Conservation (phyloP, 495 filamentous ascomycete genomes). For the Talaromyces proteolyticus region DNA sequence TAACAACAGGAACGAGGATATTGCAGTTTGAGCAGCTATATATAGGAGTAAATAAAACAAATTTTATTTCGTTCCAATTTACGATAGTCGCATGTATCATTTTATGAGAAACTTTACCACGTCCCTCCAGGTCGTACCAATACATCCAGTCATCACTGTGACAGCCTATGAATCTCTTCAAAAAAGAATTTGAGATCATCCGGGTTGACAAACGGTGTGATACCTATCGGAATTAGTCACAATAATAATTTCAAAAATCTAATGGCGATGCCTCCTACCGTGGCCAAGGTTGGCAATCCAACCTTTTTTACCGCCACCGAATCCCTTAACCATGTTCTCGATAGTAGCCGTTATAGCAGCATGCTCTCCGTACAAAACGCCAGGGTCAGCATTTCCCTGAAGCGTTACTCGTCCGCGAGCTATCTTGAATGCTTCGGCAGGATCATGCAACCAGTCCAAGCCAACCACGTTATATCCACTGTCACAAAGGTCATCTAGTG, state of each 20-base stretch:
- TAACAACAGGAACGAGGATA: conserved; percentile 64
- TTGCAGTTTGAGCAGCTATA: conserved; percentile 49
- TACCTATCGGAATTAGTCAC: conserved; percentile 45
- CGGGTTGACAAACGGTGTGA: conserved; percentile 90
- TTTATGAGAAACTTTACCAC: neutral
- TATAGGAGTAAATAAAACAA: neutral
- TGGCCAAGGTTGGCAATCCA: conserved; percentile 90
- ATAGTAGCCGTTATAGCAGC: conserved; percentile 75
- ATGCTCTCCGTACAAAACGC: conserved; percentile 79
- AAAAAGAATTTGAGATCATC: conserved; percentile 92
- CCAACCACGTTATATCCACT: conserved; percentile 91
- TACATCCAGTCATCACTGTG: conserved; percentile 6
- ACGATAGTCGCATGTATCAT: neutral
- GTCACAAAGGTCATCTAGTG: conserved; percentile 78
- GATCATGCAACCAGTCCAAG: conserved; percentile 91
- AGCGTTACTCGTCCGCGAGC: conserved; percentile 72
- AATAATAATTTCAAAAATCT: neutral
- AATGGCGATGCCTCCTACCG: conserved; percentile 44
- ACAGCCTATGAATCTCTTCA: conserved; percentile 74
- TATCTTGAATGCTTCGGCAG: conserved; percentile 71
- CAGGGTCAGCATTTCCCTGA: conserved; percentile 94
- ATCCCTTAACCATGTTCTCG: conserved; percentile 78
- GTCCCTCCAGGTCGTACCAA: too few relatives aligned
- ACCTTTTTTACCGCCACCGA: conserved; percentile 78
- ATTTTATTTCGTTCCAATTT: conserved; percentile 2